phyloP scores from a whole-genome alignment of 345 rosid genomes.

The Acer campestre region DNA sequence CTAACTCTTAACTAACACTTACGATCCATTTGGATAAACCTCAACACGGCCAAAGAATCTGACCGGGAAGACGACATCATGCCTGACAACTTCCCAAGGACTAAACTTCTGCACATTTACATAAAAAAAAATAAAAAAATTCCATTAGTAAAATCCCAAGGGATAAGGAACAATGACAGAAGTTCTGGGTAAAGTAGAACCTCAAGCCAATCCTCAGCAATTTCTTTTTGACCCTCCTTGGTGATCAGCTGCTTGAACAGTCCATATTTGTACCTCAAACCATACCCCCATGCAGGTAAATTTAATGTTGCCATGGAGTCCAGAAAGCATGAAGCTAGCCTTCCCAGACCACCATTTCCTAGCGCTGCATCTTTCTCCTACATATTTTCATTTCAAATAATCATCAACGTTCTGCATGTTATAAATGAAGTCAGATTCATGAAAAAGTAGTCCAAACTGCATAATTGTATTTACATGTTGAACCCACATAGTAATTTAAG shows the following conservation, averaged over 20 bases:
- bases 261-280: slow-evolving; percentile 92
- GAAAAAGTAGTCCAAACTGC: neutral
- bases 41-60: slow-evolving; percentile 82
- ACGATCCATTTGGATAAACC: slow-evolving; percentile 82
- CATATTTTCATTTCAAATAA: slow-evolving; percentile 17
- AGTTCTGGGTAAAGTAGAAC: slow-evolving; percentile 36
- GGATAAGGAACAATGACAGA: neutral
- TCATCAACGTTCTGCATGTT: slow-evolving; percentile 9
- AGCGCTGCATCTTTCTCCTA: slow-evolving; percentile 99
- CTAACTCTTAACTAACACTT: slow-evolving; percentile 38
- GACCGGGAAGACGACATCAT: slow-evolving; percentile 82
- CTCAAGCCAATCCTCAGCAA: slow-evolving; percentile 99
- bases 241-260: slow-evolving; percentile 85
- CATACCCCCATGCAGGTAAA: slow-evolving; percentile 99
- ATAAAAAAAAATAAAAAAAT: slow-evolving; percentile 27
- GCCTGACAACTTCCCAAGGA: slow-evolving; percentile 99
- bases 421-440: slow-evolving; percentile 4
- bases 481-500: neutral
- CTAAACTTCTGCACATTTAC: slow-evolving; percentile 81
- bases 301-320: slow-evolving; percentile 96
- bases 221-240: slow-evolving; percentile 90
- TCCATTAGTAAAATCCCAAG: slow-evolving; percentile 18
- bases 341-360: slow-evolving; percentile 97
- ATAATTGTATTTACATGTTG: neutral
- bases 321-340: slow-evolving; percentile 95